These are phyloP conservation scores for Penicillium hesseltinei DNA, from an alignment of 2,329 filamentous ascomycete genomes.

Conservation along the genomic window DNA sequence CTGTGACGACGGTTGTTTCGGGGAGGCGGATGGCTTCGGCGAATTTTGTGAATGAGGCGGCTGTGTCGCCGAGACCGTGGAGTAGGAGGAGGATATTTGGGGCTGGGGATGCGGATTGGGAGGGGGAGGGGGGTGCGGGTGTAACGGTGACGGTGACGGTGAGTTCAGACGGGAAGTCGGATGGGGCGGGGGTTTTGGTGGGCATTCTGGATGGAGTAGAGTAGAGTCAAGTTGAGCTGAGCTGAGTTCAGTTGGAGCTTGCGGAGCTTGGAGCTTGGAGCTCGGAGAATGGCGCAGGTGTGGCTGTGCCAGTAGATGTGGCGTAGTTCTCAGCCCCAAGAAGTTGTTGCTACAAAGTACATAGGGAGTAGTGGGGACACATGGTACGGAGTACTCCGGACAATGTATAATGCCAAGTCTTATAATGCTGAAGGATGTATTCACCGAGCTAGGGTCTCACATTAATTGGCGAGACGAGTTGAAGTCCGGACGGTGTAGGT, in stretches of 20 bases:
- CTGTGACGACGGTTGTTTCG: conserved; percentile 70
- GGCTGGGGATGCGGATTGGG: conserved; percentile 50
- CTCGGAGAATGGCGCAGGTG: not conserved
- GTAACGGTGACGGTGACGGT: conserved; percentile 44
- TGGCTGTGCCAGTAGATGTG: not conserved
- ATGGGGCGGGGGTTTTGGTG: conserved; percentile 38
- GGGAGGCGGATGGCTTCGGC: conserved; percentile 69
- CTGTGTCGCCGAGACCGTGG: conserved; percentile 78
- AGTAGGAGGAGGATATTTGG: conserved; percentile 77
- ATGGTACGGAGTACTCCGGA: not conserved
- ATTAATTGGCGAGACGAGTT: not conserved
- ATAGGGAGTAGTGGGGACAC: no score
- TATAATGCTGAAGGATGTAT: not conserved
- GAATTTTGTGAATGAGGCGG: conserved; percentile 66
- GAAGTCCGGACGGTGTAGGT: not conserved
- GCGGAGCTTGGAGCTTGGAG: not conserved
- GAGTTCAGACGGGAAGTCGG: conserved; percentile 49
- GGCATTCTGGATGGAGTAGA: conserved; percentile 25
- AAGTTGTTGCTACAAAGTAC: not conserved
- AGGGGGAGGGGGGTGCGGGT: conserved; percentile 31
- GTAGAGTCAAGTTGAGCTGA: not conserved
- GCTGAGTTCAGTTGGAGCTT: not conserved
- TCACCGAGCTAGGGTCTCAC: not conserved
- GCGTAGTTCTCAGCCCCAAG: not conserved
- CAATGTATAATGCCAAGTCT: not conserved